Evolutionary conservation across 371 early-diverging fungal genomes (phyloP), one percentile per base, ranked within the genome.

Genomic region (Rhizopus sp.): DNA sequence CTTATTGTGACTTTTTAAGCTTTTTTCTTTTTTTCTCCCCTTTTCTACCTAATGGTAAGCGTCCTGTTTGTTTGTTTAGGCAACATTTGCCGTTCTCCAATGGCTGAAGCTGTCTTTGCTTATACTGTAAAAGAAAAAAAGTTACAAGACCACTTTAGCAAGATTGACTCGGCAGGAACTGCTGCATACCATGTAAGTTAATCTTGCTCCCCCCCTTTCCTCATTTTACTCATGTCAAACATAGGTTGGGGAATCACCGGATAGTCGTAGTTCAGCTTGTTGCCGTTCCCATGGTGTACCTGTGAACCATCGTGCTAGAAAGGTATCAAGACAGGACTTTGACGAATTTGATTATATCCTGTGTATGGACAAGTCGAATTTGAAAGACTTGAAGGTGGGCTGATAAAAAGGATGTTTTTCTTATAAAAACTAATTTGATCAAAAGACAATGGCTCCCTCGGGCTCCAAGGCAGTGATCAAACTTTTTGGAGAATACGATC

Each of bases 61-160:
- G 88, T 93, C 31, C 75, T 93, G 30, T 90, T 93, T 63, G 90
- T 93, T 4, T 92, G 92, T 56, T 78, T 92, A 33, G 93, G 93
- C 61, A 95, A 95, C 76, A 94, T 94, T 59, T 95, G 94, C 72
- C 88, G 96, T 45, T 75, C 88, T 12, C 88, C 87, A n/a, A 93
- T 91, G 93, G 93, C 93, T 17, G 93, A 94, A 60, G 96, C 96
- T 10, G 96, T 95, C 8, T 95, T 97, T 69, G 74, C 78, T 3
- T 83, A 92, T 50, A 76, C 77, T 12, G 87, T 95, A 13, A 78
- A 82, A 45, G 52, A 86, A 60, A 66, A 73, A 37, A 75, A 83
- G 8, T 70, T 95, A 10, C 50, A 57, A 6, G 71, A 77, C 5
- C 66, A 63, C 1, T 92, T 96, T 63, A 68, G 56, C 5, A 58